Base-by-base conservation (phyloP, 1,284 basidiomycete species). In the Hymenochaete sp. region DNA sequence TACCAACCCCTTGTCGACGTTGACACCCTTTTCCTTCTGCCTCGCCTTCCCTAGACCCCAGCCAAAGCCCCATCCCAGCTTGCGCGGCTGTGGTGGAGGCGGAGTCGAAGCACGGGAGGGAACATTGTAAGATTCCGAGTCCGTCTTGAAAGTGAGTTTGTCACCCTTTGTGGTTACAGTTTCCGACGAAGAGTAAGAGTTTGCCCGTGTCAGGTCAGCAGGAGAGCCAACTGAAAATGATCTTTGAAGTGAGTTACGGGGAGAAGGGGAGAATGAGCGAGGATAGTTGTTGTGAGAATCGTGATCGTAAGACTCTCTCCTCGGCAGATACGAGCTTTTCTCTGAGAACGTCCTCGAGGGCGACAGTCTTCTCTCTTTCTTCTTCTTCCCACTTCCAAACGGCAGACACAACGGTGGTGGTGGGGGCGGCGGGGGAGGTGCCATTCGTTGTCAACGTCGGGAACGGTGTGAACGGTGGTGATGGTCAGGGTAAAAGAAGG, bases 21-120 rank as follows among this genome's bases (percentile, higher is more conserved):
- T 5, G 14, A 16, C 21, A 13, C 29, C 29, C 18, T 28, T 18
- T 11, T 49, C 38, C 45, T 58, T 58, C 52, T 78, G 77, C 53
- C 71, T 70, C 50, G 70, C 68, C 62, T 67, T 77, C 42, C 79
- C 79, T 32, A 76, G 49, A 0, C 79, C 78, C 79, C 79, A 82
- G 25, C 81, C 80, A 59, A 82, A 84, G 8, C 76, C 77, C 63
- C 46, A 47, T 28, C 46, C 45, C 1, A 60, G 59, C 25, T 79
- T 61, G 53, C 62, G 67, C 10, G 66, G 59, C 38, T 66, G 66
- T 55, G 45, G 48, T 55, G 55, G 49, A 50, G 54, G 49, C 51
- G 55, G 38, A 50, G 44, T 39, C 36, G 39, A 22, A 21, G 44
- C 25, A 56, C 57, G 28, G 8, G 52, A 45, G 7, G 50, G 51